Base-by-base conservation (phyloP, 352 stramenopile genomes). In the Globisporangium canariense region DNA sequence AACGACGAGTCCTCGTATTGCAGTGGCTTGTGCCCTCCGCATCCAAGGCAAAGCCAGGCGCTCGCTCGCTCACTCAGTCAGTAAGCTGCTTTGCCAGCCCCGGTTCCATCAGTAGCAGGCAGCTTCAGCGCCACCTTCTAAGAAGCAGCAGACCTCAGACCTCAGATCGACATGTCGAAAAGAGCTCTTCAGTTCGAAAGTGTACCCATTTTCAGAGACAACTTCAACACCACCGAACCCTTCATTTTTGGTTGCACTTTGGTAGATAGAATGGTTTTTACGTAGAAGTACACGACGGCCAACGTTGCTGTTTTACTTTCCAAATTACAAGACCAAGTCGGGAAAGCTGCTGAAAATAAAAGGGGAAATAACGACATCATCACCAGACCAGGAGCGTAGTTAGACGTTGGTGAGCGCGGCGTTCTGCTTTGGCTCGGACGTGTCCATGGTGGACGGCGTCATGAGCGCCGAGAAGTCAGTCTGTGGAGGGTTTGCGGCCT, bases 381-480 rank as follows among this genome's bases (percentile, higher is more conserved):
- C 14, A 46, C 11, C 0, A 30, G 50, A 46, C 11, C 6, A 30
- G 50, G 14, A 13, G 22, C 34, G 54, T 62, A 70, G 34, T 62
- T 62, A 70, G 34, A 70, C 65, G 65, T 70, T 70, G 30, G 64
- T 51, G 47, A 60, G 20, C 38, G 49, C 49, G 8, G 25, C 36
- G 62, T 68, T 58, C 4, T 46, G 1, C 47, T 63, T 62, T 13
- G 62, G 45, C 28, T 55, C 57, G 4, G 49, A 58, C 25, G 22
- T 30, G n/a, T 51, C 38, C 36, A 68, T 55, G 13, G 41, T 40
- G 14, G 68, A 56, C 9, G 72, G 72, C 14, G 72, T 79, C 63
- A 76, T 79, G 57, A 79, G 60, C 54, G 58, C 45, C 4, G 55
- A 49, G 28, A 79, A 79, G 53, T 79, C 72, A 20, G 51, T 49